A percentile compares a stretch with the other conserved stretches of the same genome.
Evolutionary conservation across 2,329 filamentous ascomycete species (phyloP).

Genomic region (Phyllosticta citriasiana): DNA sequence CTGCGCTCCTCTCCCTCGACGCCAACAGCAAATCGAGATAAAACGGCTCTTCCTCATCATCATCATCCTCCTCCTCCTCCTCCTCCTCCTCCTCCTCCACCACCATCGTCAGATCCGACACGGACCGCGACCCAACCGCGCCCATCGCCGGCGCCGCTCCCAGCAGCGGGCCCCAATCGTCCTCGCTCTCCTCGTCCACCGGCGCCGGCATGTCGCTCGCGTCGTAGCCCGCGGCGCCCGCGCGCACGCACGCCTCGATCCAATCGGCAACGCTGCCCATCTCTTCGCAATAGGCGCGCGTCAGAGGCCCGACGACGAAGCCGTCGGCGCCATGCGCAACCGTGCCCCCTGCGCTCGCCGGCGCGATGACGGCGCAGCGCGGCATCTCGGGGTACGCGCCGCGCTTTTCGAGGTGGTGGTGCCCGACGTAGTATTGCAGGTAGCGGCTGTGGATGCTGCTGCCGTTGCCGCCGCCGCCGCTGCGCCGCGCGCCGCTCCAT

Average conservation of each 20-base stretch:
- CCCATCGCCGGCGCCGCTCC: neutral
- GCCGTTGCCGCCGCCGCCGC: neutral
- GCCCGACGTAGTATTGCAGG: neutral
- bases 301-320: neutral
- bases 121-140: neutral
- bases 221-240: neutral
- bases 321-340: neutral
- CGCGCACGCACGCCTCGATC: neutral
- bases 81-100: too few relatives aligned
- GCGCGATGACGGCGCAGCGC: neutral
- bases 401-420: too few relatives aligned
- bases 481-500: neutral
- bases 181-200: neutral
- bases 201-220: neutral
- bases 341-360: neutral
- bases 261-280: neutral
- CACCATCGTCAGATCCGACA: neutral
- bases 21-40: too few relatives aligned
- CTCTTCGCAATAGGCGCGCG: neutral
- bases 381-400: neutral
- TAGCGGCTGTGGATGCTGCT: neutral
- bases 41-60: too few relatives aligned
- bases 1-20: too few relatives aligned
- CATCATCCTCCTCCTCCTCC: too few relatives aligned
- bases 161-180: neutral